Evolutionary conservation across 192 early-diverging fungal species (phyloP).

Genomic region (Gigaspora rosea): DNA sequence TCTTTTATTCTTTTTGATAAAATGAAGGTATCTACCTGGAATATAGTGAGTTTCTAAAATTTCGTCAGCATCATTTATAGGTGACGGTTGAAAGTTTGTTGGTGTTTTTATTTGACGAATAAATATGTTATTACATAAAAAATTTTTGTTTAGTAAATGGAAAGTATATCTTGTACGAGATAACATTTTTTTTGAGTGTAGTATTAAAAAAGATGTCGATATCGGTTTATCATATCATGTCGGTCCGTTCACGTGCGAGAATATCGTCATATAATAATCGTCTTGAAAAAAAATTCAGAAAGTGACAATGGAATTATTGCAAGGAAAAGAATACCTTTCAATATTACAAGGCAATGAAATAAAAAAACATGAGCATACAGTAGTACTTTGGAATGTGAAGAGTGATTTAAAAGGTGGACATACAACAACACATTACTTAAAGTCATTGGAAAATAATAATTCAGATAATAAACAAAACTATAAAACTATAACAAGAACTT

Average conservation of each 20-base stretch:
- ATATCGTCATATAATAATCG: neutral
- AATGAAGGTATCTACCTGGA: constrained; percentile 27
- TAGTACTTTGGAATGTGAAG: constrained; percentile 19
- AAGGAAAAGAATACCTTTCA: constrained; percentile 6
- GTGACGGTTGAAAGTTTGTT: neutral
- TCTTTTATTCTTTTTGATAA: constrained; percentile 18
- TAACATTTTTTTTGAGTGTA: no score
- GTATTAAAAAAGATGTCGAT: no score
- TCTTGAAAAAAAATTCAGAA: neutral
- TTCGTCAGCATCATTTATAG: constrained; percentile 6
- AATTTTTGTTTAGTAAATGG: neutral
- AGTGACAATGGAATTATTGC: neutral
- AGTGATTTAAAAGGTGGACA: neutral
- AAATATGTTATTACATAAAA: neutral
- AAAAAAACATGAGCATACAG: neutral
- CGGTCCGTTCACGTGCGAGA: neutral
- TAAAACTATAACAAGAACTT: neutral
- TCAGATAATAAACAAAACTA: neutral
- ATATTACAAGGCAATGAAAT: constrained; percentile 19
- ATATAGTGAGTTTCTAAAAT: constrained; percentile 20
- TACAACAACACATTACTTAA: constrained; percentile 26
- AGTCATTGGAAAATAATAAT: neutral
- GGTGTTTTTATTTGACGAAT: neutral
- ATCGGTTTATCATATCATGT: no score
- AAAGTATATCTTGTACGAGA: neutral